A percentile compares a stretch with the other conserved stretches of the same genome.
Conservation (phyloP, 108 stramenopile genomes). For the Poteriospumella lacustris region DNA sequence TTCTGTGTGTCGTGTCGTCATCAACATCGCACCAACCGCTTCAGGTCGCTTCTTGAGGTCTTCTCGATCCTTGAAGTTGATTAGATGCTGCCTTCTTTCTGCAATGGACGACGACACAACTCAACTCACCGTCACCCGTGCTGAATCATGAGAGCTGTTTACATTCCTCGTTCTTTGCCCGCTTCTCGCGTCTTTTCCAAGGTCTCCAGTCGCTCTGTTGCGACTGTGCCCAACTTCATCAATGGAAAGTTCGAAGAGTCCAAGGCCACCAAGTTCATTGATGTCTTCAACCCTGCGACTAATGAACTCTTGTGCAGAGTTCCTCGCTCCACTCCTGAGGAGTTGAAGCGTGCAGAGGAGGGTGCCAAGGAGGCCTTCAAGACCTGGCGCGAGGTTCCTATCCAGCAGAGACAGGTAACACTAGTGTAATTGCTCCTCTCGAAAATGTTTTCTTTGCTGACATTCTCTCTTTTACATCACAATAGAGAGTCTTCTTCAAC, state of each 20-base stretch:
- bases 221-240: slow-evolving; percentile 62
- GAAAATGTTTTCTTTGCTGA: background rate
- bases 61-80: too few species aligned
- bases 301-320: slow-evolving; percentile 41
- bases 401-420: slow-evolving; percentile 37
- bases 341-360: slow-evolving; percentile 41
- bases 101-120: too few species aligned
- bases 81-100: too few species aligned
- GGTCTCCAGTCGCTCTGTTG: too few species aligned
- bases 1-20: too few species aligned
- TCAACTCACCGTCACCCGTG: too few species aligned
- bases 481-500: slow-evolving; percentile 51
- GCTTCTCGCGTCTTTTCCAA: too few species aligned
- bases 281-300: slow-evolving; percentile 50
- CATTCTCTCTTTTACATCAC: background rate
- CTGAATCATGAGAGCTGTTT: too few species aligned
- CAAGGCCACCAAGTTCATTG: slow-evolving; percentile 49
- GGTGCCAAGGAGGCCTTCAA: slow-evolving; percentile 39
- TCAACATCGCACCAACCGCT: too few species aligned
- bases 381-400: slow-evolving; percentile 41
- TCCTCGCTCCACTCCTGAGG: slow-evolving; percentile 39
- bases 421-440: background rate
- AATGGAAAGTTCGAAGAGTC: slow-evolving; percentile 47
- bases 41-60: too few species aligned
- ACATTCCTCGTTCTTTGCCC: too few species aligned